Base-by-base conservation (phyloP, 2,329 filamentous ascomycete genomes). In the Colletotrichum cordylinicola region DNA sequence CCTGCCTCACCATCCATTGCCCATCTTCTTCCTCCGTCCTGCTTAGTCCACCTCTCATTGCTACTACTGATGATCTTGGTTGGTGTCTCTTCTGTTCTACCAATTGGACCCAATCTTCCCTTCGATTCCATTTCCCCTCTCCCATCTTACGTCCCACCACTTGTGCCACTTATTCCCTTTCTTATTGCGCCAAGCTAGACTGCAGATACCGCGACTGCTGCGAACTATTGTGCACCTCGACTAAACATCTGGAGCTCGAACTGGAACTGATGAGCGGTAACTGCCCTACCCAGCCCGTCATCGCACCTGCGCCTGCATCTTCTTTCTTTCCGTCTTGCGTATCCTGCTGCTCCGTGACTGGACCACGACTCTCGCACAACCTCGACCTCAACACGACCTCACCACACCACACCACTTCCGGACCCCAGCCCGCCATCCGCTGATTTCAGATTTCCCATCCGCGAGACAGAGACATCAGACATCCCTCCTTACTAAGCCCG, bases 391-490 rank as follows among this genome's bases (percentile, higher is more conserved):
- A 56, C 65, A 31, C 65, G 43, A 65, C 61, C 29, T 15, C 15
- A 43, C 35, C 35, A 43, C 58, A 60, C 70, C 74, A 74, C 58
- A 74, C 70, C 65, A 65, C 64, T 76, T 76, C 74, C 64, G 70
- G 70, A 60, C 43, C 16, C 29, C 18, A 69, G 37, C 24, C 70
- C 65, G 48, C 65, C 70, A 58, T 76, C 58, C 58, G 56, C 60
- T 55, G 69, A 64, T 48, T 56, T 67, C 39, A 27, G n/a, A 60
- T 52, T 48, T 65, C 55, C 31, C 58, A 39, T 73, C 48, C 39
- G 29, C 69, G 27, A 69, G 58, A 69, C 29, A 61, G 27, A 67
- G 56, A 6, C 39, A 62, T 58, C 48, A 67, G 56, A 6, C 39
- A 62, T 58, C 48, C 64, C 73, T 58, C 48, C 64, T 75, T 58